These are phyloP conservation scores for Peterozyma xylosa DNA, from an alignment of 805 yeast genomes.

Conservation along the genomic window DNA sequence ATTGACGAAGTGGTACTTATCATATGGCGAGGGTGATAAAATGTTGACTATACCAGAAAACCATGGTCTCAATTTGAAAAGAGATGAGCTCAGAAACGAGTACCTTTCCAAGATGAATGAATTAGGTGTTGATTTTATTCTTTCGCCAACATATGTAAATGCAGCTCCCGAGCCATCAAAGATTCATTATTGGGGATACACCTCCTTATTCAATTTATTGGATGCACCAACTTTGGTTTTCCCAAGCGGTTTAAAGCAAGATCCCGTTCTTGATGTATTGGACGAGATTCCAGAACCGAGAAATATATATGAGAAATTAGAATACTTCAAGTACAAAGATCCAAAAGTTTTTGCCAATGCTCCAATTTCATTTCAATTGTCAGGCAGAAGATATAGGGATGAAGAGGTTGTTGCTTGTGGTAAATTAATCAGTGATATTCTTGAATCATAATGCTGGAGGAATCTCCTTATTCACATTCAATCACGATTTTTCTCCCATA, in stretches of 20 bases:
- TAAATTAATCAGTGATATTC: slow-evolving; percentile 26
- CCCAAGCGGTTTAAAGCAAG: slow-evolving; percentile 52
- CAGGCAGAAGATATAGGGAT: slow-evolving; percentile 43
- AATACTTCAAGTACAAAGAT: slow-evolving; percentile 22
- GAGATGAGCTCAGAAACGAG: slow-evolving; percentile 47
- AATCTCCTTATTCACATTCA: too few relatives aligned
- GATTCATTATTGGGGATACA: slow-evolving; percentile 67
- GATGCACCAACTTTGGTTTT: slow-evolving; percentile 58
- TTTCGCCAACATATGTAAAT: slow-evolving; percentile 56
- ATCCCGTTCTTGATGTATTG: slow-evolving; percentile 16
- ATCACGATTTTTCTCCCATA: too few relatives aligned
- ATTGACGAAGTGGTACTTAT: slow-evolving; percentile 44
- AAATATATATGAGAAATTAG: slow-evolving; percentile 21
- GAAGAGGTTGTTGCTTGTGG: slow-evolving; percentile 40
- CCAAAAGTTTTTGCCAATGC: slow-evolving; percentile 32
- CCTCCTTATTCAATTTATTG: slow-evolving; percentile 58
- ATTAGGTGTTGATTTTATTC: slow-evolving; percentile 48
- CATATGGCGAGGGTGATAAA: slow-evolving; percentile 48
- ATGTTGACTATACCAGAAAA: slow-evolving; percentile 37
- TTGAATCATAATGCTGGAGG: background rate
- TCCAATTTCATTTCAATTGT: slow-evolving; percentile 42
- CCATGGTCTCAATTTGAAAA: slow-evolving; percentile 34
- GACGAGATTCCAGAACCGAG: slow-evolving; percentile 13
- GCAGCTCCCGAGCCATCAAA: slow-evolving; percentile 60
- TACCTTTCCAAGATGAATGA: slow-evolving; percentile 40